Percentiles rank a stretch among this genome's conserved stretches.
Conservation (phyloP, 2,329 filamentous ascomycete genomes). For the Beauveria brongniartii region DNA sequence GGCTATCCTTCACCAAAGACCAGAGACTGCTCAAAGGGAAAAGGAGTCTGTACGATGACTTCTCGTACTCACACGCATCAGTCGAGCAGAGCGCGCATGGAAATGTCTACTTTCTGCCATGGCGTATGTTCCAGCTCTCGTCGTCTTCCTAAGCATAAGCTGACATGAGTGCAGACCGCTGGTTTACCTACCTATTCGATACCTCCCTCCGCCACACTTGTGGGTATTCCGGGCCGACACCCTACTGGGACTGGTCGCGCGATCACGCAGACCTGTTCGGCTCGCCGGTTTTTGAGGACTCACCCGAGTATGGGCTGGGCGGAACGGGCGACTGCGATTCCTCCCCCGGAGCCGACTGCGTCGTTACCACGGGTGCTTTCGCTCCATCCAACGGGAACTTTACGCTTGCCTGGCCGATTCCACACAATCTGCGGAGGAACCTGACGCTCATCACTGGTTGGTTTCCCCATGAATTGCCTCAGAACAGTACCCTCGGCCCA, state of each 20-base stretch:
- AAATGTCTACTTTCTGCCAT: not conserved
- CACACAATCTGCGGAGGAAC: not conserved
- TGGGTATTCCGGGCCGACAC: conserved; percentile 2
- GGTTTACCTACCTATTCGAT: not conserved
- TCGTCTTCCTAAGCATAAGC: not conserved
- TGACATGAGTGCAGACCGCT: not conserved
- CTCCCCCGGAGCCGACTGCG: not conserved
- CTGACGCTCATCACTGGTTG: not conserved
- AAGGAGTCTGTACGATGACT: conserved; percentile 3
- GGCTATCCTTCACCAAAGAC: not conserved
- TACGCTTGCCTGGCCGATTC: not conserved
- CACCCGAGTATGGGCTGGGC: not conserved
- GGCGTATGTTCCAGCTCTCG: not conserved
- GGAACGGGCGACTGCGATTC: conserved; percentile 1
- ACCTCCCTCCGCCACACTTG: not conserved
- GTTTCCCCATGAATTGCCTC: not conserved
- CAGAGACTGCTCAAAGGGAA: not conserved
- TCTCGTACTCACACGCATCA: not conserved
- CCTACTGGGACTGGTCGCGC: conserved; percentile 9
- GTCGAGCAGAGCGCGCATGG: not conserved
- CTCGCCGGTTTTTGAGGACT: conserved; percentile 4
- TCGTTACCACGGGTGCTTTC: not conserved
- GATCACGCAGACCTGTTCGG: conserved; percentile 2
- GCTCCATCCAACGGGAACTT: not conserved
- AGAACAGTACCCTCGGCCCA: not conserved